Conservation (phyloP, 1,284 basidiomycete species). For the Boletellus deceptivus region DNA sequence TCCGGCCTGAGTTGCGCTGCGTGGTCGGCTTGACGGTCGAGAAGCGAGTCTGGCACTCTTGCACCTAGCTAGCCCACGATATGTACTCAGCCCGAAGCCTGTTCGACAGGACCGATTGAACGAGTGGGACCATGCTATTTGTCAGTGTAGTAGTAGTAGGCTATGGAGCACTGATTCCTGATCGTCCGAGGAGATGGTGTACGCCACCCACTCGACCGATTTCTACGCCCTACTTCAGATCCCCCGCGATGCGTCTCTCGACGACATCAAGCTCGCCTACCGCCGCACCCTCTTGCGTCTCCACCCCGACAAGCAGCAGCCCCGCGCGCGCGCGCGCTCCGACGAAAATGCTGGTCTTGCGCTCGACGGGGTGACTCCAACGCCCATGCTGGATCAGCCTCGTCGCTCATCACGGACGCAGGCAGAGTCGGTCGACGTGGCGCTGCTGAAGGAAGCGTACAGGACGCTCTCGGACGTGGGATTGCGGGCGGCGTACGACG, state of each 20-base stretch:
- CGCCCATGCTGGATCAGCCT: neutral
- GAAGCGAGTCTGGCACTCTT: too few relatives aligned
- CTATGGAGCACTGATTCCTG: too few relatives aligned
- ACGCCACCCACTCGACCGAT: constrained; percentile 26
- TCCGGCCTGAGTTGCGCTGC: too few relatives aligned
- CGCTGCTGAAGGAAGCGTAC: constrained; percentile 62
- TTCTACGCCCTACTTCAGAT: constrained; percentile 50
- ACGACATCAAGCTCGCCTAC: constrained; percentile 68
- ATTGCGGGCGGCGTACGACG: constrained; percentile 51
- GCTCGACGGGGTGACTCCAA: neutral
- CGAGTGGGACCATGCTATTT: too few relatives aligned
- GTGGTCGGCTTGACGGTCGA: too few relatives aligned
- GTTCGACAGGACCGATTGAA: too few relatives aligned
- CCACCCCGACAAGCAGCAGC: constrained; percentile 65
- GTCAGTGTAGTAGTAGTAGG: too few relatives aligned
- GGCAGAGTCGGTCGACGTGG: constrained; percentile 41
- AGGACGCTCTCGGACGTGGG: constrained; percentile 42
- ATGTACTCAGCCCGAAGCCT: too few relatives aligned
- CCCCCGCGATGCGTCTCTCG: constrained; percentile 38
- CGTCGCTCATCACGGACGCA: neutral
- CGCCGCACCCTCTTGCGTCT: constrained; percentile 58
- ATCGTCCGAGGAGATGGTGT: neutral
- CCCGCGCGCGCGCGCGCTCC: neutral
- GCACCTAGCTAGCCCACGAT: too few relatives aligned
- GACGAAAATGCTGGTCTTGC: neutral